phyloP scores from a whole-genome alignment of 2,329 filamentous ascomycete species.

The Neonectria magnoliae region DNA sequence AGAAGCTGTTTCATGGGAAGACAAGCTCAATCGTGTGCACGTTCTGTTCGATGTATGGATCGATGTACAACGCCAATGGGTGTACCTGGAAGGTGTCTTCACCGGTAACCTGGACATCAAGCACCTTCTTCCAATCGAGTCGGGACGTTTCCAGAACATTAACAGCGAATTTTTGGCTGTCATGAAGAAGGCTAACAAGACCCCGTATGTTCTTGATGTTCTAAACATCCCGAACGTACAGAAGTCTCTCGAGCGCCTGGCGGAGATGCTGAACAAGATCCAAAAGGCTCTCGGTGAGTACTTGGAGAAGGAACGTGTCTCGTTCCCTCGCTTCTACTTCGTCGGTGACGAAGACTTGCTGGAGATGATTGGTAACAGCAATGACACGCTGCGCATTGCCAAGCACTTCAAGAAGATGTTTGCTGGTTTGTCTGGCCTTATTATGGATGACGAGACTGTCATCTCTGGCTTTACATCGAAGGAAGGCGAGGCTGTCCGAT shows the following conservation, averaged over 20 bases:
- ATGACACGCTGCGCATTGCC: constrained; percentile 93
- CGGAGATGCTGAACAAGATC: constrained; percentile 98
- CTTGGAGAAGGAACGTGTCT: constrained; percentile 95
- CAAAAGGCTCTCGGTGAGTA: constrained; percentile 99
- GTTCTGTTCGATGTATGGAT: constrained; percentile 99
- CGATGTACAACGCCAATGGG: constrained; percentile 99
- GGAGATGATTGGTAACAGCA: constrained; percentile 99
- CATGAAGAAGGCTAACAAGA: constrained; percentile 99
- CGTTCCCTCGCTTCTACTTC: constrained; percentile 99
- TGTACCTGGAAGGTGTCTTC: constrained; percentile 98
- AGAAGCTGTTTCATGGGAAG: constrained; percentile 95
- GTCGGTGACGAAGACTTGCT: constrained; percentile 98
- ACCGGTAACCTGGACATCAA: constrained; percentile 99
- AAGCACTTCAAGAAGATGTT: constrained; percentile 99
- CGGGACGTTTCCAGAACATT: constrained; percentile 97
- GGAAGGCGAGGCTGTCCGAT: constrained; percentile 86
- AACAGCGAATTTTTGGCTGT: constrained; percentile 99
- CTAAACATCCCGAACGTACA: constrained; percentile 95
- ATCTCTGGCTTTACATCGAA: constrained; percentile 96
- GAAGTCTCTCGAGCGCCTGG: constrained; percentile 92
- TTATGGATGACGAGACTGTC: constrained; percentile 89
- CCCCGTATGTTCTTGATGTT: constrained; percentile 94
- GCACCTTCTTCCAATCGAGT: constrained; percentile 94
- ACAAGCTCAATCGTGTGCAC: constrained; percentile 96
- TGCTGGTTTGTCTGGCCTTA: constrained; percentile 88